Evolutionary conservation across 2,329 filamentous ascomycete species (phyloP).

Genomic region (Lasiodiplodia hormozganensis): DNA sequence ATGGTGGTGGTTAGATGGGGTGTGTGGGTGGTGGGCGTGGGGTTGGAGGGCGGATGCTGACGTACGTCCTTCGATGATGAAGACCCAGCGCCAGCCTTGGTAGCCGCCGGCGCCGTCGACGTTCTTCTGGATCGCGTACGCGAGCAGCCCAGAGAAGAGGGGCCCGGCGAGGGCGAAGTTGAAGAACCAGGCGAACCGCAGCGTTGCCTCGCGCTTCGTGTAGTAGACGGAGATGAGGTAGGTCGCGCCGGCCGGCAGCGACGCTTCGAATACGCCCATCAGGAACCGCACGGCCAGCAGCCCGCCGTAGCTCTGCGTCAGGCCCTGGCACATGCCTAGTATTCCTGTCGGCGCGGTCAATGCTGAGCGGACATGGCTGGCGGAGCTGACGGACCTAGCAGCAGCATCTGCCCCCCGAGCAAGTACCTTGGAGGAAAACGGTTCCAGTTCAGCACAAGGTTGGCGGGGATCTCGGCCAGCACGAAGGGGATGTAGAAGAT

Average conservation of each 20-base stretch:
- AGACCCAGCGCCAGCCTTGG: constrained; percentile 44
- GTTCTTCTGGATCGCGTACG: constrained; percentile 62
- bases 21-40: neutral
- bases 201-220: constrained; percentile 17
- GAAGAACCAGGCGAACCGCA: constrained; percentile 20
- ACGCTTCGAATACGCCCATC: constrained; percentile 44
- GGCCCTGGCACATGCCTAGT: constrained; percentile 40
- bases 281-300: constrained; percentile 40
- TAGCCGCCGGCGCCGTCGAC: constrained; percentile 61
- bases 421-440: constrained; percentile 76
- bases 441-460: constrained; percentile 73
- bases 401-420: constrained; percentile 79
- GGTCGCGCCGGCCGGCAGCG: constrained; percentile 39
- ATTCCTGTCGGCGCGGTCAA: neutral
- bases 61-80: constrained; percentile 41
- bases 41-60: neutral
- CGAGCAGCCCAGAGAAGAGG: constrained; percentile 57
- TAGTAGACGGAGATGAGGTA: constrained; percentile 19
- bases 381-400: no score
- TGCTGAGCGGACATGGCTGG: no score
- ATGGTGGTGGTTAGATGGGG: neutral
- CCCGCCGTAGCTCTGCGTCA: constrained; percentile 40
- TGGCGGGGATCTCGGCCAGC: constrained; percentile 77
- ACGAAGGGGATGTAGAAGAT: constrained; percentile 89
- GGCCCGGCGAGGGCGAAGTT: constrained; percentile 21